Base-by-base conservation (phyloP, 108 stramenopile species). In the Nitzschia putrida region DNA sequence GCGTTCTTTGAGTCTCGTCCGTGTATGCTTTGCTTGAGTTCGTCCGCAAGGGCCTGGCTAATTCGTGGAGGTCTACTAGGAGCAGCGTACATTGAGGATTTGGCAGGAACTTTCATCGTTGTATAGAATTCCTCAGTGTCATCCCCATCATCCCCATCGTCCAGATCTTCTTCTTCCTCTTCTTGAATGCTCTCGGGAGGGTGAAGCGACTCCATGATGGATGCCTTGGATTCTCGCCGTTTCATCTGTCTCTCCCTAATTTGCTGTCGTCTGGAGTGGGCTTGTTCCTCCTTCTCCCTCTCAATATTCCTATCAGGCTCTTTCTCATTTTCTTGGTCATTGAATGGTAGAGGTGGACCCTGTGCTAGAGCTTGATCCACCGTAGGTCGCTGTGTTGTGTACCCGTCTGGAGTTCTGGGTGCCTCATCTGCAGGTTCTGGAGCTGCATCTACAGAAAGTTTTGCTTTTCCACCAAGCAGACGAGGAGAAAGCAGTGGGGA, bases 11-110 rank as follows among this genome's bases (percentile, higher is more conserved):
- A 44, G 24, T 39, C 40, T 23, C 44, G 1, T 2, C 61, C 24
- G 24, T 63, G 61, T 11, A 63, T 63, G 24, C 61, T 63, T 38
- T 63, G 43, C 61, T 39, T 44, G 43, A 63, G 44, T 47, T 63
- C 61, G 23, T 63, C 44, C 7, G 44, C 37, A 63, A 63, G 61
- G 4, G 43, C 61, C 3, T 49, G 14, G 47, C 47, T 49, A 16
- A 49, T 18, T 49, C 18, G 2, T 49, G 18, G 47, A 49, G 14
- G 47, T 1, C 18, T 2, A 18, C 47, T 49, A 1, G 47, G 47
- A 18, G 18, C n/a, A 16, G 47, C 47, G 14, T 49, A 18, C 18
- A 3, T 49, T 49, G 47, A 2, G 47, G 47, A 49, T 6, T 49
- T 49, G 14, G 47, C n/a, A 18, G 47, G 47, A 34, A 34, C 29